Evolutionary conservation across 257 asterid genomes (phyloP).

Genomic region (Avicennia marina): DNA sequence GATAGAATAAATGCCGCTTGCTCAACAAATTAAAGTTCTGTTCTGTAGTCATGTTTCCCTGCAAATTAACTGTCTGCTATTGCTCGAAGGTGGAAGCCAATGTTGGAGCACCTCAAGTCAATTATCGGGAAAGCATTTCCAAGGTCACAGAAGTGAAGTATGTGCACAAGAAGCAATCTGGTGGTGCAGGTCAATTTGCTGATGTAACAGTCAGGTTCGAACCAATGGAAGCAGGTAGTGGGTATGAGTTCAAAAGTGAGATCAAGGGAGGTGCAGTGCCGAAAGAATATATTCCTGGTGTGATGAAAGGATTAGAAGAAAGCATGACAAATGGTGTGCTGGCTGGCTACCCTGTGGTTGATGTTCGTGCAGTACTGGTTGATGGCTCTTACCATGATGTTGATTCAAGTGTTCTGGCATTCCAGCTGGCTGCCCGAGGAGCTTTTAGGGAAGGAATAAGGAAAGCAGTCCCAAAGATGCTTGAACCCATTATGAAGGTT

Average conservation of each 20-base stretch:
- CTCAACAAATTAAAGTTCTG: no score
- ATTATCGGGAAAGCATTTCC: constrained; percentile 94
- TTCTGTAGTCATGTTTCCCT: no score
- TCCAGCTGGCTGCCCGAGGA: constrained; percentile 95
- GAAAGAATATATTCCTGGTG: constrained; percentile 95
- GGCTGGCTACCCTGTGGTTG: constrained; percentile 95
- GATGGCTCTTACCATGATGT: constrained; percentile 98
- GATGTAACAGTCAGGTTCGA: constrained; percentile 86
- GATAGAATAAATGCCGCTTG: no score
- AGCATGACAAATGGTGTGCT: constrained; percentile 90
- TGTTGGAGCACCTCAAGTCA: constrained; percentile 99
- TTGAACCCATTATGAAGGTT: constrained; percentile 91
- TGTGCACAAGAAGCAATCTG: constrained; percentile 94
- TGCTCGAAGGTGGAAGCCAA: constrained; percentile 86
- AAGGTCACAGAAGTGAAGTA: constrained; percentile 71
- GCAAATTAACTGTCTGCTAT: background rate
- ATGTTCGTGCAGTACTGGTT: constrained; percentile 85
- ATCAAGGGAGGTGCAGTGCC: constrained; percentile 98
- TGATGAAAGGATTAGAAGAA: constrained; percentile 95
- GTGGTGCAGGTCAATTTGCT: constrained; percentile 98
- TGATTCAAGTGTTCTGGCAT: constrained; percentile 96
- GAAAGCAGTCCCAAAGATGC: constrained; percentile 83
- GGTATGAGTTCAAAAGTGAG: constrained; percentile 94
- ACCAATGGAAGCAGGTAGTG: constrained; percentile 81
- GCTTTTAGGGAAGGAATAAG: constrained; percentile 94